phyloP scores from a whole-genome alignment of 2,329 filamentous ascomycete genomes.

The Colletotrichum higginsianum region DNA sequence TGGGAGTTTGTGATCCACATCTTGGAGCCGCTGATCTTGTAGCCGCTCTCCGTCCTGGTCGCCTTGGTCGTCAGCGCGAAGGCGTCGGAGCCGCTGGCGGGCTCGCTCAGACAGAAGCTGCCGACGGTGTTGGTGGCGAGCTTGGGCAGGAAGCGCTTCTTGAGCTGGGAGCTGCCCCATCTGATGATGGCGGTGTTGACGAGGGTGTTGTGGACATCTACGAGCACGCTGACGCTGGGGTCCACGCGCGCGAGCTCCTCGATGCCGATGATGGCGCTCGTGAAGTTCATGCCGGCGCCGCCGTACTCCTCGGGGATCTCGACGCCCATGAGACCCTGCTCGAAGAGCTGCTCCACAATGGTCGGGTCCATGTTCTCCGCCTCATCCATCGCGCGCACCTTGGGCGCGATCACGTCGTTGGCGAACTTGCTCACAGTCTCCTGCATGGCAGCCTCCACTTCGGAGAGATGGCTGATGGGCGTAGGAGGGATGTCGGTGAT shows the following conservation, averaged over 20 bases:
- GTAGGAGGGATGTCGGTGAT: slow-evolving; percentile 87
- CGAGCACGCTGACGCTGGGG: slow-evolving; percentile 93
- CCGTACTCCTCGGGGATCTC: slow-evolving; percentile 98
- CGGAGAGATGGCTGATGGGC: slow-evolving; percentile 92
- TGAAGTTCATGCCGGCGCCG: slow-evolving; percentile 99
- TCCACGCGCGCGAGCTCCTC: slow-evolving; percentile 96
- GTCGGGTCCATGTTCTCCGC: slow-evolving; percentile 91
- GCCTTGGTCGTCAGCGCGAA: slow-evolving; percentile 96
- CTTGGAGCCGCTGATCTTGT: slow-evolving; percentile 91
- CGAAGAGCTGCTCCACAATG: slow-evolving; percentile 93
- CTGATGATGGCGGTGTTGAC: slow-evolving; percentile 95
- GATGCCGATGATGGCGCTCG: slow-evolving; percentile 93
- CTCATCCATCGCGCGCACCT: slow-evolving; percentile 98
- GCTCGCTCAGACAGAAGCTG: slow-evolving; percentile 94
- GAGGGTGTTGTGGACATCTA: slow-evolving; percentile 98
- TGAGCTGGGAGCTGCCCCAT: slow-evolving; percentile 81
- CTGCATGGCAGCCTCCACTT: slow-evolving; percentile 90
- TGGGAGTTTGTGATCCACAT: slow-evolving; percentile 99
- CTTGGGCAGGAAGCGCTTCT: slow-evolving; percentile 90
- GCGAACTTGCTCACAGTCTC: slow-evolving; percentile 94
- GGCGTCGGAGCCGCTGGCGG: slow-evolving; percentile 92
- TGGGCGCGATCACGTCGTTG: slow-evolving; percentile 88
- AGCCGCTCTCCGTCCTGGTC: slow-evolving; percentile 85
- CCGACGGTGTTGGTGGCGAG: slow-evolving; percentile 92
- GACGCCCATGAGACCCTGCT: slow-evolving; percentile 96